Evolutionary conservation across 1,284 basidiomycete species (phyloP).

Genomic region (Ganoderma leucocontextum): DNA sequence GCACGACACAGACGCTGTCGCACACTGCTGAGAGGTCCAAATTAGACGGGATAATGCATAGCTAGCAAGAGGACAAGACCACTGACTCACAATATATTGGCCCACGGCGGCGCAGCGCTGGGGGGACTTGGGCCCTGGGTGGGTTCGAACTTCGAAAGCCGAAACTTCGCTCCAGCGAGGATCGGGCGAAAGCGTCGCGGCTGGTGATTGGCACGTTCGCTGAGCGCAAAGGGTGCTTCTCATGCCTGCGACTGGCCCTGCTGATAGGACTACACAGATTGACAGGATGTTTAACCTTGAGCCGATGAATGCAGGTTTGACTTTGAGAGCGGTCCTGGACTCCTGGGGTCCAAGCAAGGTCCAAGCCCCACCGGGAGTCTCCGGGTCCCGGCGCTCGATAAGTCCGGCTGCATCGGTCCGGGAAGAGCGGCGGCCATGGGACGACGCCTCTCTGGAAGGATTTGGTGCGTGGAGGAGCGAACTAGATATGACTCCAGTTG

Average conservation of each 20-base stretch:
- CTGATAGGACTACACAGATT: conserved; percentile 28
- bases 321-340: neutral
- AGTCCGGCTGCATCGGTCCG: conserved; percentile 10
- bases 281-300: conserved; percentile 30
- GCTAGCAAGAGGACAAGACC: neutral
- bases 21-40: neutral
- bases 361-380: neutral
- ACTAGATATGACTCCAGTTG: neutral
- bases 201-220: neutral
- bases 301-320: conserved; percentile 12
- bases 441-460: neutral
- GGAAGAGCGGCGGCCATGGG: neutral
- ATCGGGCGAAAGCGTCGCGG: conserved; percentile 9
- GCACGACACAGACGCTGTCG: conserved; percentile 4
- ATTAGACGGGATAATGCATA: conserved; percentile 3
- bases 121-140: neutral
- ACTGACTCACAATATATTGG: neutral
- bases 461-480: conserved; percentile 8
- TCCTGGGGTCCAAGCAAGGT: neutral
- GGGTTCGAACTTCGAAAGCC: neutral
- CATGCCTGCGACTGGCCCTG: neutral
- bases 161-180: conserved; percentile 4
- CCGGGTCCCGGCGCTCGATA: neutral
- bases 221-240: conserved; percentile 9
- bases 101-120: neutral